Conservation (phyloP, 2,329 filamentous ascomycete species). For the Dactylonectria macrodidyma region DNA sequence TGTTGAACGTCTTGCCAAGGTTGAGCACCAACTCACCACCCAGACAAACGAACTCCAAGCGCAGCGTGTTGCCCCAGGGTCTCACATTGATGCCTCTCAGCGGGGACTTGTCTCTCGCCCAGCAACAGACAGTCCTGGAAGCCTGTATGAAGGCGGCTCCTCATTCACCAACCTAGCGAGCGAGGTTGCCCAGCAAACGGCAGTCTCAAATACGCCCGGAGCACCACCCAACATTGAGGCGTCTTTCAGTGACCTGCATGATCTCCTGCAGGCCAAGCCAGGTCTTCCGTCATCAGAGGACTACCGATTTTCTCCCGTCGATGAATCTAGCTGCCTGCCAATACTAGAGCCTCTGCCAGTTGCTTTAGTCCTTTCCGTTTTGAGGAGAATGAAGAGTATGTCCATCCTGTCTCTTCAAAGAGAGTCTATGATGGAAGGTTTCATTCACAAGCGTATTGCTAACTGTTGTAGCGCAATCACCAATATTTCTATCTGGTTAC, state of each 20-base stretch:
- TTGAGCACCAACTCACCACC: slow-evolving; percentile 27
- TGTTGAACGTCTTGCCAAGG: slow-evolving; percentile 3
- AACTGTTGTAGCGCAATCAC: slow-evolving; percentile 9
- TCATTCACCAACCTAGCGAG: slow-evolving; percentile 37
- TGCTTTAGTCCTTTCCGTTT: slow-evolving; percentile 23
- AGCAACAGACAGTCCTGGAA: background rate
- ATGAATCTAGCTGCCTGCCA: slow-evolving; percentile 7
- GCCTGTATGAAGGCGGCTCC: slow-evolving; percentile 38
- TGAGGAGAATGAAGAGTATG: slow-evolving; percentile 32
- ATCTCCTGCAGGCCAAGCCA: background rate
- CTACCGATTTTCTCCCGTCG: background rate
- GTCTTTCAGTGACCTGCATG: slow-evolving; percentile 30
- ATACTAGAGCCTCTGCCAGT: slow-evolving; percentile 26
- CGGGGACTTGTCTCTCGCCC: background rate
- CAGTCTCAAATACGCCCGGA: slow-evolving; percentile 24
- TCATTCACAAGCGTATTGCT: background rate
- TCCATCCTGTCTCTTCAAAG: background rate
- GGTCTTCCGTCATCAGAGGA: background rate
- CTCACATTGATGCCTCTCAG: background rate
- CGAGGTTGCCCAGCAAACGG: slow-evolving; percentile 27
- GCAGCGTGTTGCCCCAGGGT: no score
- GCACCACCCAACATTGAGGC: slow-evolving; percentile 35
- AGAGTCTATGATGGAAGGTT: background rate
- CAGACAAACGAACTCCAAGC: background rate
- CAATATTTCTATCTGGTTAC: slow-evolving; percentile 32